A percentile compares a stretch with the other conserved stretches of the same genome.
Conservation (phyloP, 75 land plant species). For the Azolla pinnata region DNA sequence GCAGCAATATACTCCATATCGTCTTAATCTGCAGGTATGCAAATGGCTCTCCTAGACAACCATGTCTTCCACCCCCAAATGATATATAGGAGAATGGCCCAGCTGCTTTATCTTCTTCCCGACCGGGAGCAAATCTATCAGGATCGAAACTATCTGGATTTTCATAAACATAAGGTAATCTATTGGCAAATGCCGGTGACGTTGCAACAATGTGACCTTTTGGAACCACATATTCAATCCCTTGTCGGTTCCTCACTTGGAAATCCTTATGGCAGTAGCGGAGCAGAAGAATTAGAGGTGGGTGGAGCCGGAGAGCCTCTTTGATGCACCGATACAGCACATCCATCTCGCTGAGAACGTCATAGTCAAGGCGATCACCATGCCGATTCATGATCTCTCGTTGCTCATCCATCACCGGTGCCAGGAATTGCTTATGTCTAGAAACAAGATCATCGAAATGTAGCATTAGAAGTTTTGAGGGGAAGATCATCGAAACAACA, state of each 20-base stretch:
- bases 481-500: not conserved
- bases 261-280: slow-evolving; percentile 8
- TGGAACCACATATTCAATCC: slow-evolving; percentile 3
- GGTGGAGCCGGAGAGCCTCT: slow-evolving; percentile 10
- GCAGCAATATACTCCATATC: slow-evolving; percentile 8
- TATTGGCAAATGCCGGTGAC: slow-evolving; percentile 11
- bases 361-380: slow-evolving; percentile 6
- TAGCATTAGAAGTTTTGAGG: not conserved
- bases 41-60: slow-evolving; percentile 2
- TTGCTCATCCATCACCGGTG: slow-evolving; percentile 7
- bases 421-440: slow-evolving; percentile 2
- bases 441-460: not conserved
- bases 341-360: slow-evolving; percentile 22
- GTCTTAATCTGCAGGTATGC: slow-evolving; percentile 14
- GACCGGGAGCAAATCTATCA: not conserved
- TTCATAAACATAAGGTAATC: slow-evolving; percentile 7
- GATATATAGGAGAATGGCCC: slow-evolving; percentile 2
- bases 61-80: slow-evolving; percentile 3
- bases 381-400: not conserved
- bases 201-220: slow-evolving; percentile 9
- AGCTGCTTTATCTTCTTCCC: slow-evolving; percentile 12
- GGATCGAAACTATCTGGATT: slow-evolving; percentile 11
- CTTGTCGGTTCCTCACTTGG: slow-evolving; percentile 2
- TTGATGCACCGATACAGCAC: slow-evolving; percentile 8
- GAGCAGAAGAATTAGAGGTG: slow-evolving; percentile 10